Percentiles rank a stretch among this genome's conserved stretches.
Conservation (phyloP, 768 basidiomycete genomes). For the Trametes meyenii region DNA sequence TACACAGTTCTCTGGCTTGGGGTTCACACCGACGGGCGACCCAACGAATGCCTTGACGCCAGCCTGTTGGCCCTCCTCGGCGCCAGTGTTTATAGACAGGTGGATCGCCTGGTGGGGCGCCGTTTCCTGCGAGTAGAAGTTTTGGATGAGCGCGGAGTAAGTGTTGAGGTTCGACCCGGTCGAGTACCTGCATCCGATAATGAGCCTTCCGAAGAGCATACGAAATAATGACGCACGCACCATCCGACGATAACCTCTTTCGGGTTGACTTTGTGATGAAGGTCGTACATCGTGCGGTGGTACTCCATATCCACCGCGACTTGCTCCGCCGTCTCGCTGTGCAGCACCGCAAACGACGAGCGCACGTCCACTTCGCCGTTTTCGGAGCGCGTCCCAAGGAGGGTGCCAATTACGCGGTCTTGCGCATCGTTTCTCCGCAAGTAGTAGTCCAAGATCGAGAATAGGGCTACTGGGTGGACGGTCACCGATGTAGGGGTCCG, state of each 20-base stretch:
- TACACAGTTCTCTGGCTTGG: constrained; percentile 93
- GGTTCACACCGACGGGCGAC: constrained; percentile 88
- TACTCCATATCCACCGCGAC: constrained; percentile 98
- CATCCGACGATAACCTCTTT: constrained; percentile 95
- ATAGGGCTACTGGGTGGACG: constrained; percentile 90
- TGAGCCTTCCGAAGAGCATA: neutral
- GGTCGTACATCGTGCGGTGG: constrained; percentile 89
- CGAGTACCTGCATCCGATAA: constrained; percentile 69
- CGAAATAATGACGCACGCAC: constrained; percentile 48
- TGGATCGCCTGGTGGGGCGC: constrained; percentile 88
- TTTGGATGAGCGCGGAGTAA: constrained; percentile 96
- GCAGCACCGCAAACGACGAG: constrained; percentile 88
- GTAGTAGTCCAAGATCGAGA: constrained; percentile 96
- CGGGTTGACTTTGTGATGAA: constrained; percentile 81
- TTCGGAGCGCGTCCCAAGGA: constrained; percentile 79
- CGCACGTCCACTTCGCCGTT: constrained; percentile 66
- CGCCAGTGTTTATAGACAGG: constrained; percentile 86
- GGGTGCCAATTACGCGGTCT: constrained; percentile 92
- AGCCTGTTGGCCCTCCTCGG: constrained; percentile 59
- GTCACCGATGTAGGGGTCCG: constrained; percentile 74
- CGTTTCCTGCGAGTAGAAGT: constrained; percentile 95
- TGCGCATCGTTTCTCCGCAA: constrained; percentile 82
- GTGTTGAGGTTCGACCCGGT: constrained; percentile 90
- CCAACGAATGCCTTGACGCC: constrained; percentile 89
- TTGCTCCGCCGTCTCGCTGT: constrained; percentile 90